Evolutionary conservation across 495 filamentous ascomycete species (phyloP).

Genomic region (Penicillium coprophilum): DNA sequence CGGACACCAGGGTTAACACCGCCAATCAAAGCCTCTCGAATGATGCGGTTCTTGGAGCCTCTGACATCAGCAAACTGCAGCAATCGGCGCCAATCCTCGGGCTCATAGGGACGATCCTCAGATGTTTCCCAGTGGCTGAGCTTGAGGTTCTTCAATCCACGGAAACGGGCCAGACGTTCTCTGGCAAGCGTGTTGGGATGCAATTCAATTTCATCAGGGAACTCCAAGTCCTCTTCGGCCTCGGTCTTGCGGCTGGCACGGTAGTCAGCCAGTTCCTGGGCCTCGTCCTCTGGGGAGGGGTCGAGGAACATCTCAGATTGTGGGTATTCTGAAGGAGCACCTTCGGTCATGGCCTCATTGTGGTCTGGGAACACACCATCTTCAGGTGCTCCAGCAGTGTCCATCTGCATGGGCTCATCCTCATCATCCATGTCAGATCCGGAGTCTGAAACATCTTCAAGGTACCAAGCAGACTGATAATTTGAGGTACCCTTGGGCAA

Average conservation of each 20-base stretch:
- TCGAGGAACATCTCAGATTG: slow-evolving; percentile 91
- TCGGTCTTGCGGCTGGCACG: slow-evolving; percentile 72
- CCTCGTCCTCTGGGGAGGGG: slow-evolving; percentile 83
- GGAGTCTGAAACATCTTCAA: slow-evolving; percentile 83
- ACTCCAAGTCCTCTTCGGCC: slow-evolving; percentile 85
- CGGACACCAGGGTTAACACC: slow-evolving; percentile 80
- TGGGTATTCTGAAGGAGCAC: slow-evolving; percentile 77
- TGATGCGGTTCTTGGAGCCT: slow-evolving; percentile 67
- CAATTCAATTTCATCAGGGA: slow-evolving; percentile 96
- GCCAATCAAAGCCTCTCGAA: slow-evolving; percentile 79
- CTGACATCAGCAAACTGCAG: slow-evolving; percentile 83
- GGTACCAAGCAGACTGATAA: slow-evolving; percentile 92
- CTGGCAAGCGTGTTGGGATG: slow-evolving; percentile 82
- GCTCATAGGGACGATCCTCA: slow-evolving; percentile 81
- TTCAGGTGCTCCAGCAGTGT: slow-evolving; percentile 58
- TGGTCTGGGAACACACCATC: slow-evolving; percentile 77
- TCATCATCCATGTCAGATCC: slow-evolving; percentile 80
- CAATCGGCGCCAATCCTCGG: slow-evolving; percentile 83
- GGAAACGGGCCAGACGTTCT: slow-evolving; percentile 79
- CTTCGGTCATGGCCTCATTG: slow-evolving; percentile 70
- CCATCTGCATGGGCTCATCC: slow-evolving; percentile 50
- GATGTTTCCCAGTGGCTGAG: slow-evolving; percentile 83
- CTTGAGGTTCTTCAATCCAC: slow-evolving; percentile 86
- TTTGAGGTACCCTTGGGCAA: slow-evolving; percentile 88
- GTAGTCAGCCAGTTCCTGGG: slow-evolving; percentile 73